These are phyloP conservation scores for Lolium rigidum DNA, from an alignment of 176 grass and related monocot species.

Conservation along the genomic window DNA sequence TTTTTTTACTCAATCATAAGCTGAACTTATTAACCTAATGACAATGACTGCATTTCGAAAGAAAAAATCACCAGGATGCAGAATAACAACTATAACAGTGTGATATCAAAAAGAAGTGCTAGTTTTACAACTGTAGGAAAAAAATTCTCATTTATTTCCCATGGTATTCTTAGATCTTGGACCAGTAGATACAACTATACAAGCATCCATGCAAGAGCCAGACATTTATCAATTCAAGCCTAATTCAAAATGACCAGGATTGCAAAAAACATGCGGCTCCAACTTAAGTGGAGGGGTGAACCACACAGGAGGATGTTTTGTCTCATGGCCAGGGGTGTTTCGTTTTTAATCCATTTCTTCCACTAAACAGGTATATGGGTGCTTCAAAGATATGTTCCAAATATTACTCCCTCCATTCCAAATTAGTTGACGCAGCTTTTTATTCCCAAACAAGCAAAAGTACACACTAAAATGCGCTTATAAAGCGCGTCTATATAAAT, in stretches of 20 bases:
- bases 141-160: not conserved
- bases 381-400: no score
- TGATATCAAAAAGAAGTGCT: not conserved
- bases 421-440: no score
- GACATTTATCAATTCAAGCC: not conserved
- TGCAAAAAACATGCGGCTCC: not conserved
- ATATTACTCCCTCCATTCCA: no score
- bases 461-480: no score
- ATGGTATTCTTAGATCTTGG: slow-evolving; percentile 20
- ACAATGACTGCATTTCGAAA: not conserved
- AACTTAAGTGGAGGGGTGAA: not conserved
- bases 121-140: not conserved
- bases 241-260: not conserved
- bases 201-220: slow-evolving; percentile 9
- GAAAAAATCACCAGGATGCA: slow-evolving; percentile 3
- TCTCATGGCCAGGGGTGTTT: no score
- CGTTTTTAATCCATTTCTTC: no score
- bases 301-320: not conserved
- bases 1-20: slow-evolving; percentile 23
- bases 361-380: no score
- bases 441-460: no score
- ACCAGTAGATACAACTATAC: not conserved
- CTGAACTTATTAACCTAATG: not conserved
- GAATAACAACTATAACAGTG: not conserved
- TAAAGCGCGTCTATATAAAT: no score